Evolutionary conservation across 495 filamentous ascomycete species (phyloP).

Genomic region (Mycothermus thermophilus): DNA sequence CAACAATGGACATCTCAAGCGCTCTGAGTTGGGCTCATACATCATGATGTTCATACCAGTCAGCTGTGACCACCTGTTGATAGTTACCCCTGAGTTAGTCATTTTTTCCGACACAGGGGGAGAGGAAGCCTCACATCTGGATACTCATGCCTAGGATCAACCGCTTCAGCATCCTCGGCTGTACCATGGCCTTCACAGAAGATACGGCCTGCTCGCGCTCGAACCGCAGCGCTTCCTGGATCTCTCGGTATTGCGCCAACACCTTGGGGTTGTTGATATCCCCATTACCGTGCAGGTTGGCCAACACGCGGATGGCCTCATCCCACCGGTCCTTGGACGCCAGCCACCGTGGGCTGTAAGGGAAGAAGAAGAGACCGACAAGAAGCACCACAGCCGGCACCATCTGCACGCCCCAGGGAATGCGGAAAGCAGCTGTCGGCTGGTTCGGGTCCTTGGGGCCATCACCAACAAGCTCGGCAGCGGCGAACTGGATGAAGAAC

Average conservation of each 20-base stretch:
- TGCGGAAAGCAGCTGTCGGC: slow-evolving; percentile 48
- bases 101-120: neutral
- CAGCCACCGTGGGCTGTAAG: slow-evolving; percentile 62
- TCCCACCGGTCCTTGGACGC: slow-evolving; percentile 65
- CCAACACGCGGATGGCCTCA: slow-evolving; percentile 49
- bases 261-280: slow-evolving; percentile 48
- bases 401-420: slow-evolving; percentile 63
- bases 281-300: slow-evolving; percentile 49
- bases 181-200: slow-evolving; percentile 43
- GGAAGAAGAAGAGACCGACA: slow-evolving; percentile 54
- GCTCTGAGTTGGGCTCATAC: slow-evolving; percentile 9
- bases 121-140: slow-evolving; percentile 41
- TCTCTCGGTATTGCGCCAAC: slow-evolving; percentile 50
- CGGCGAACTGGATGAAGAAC: slow-evolving; percentile 61
- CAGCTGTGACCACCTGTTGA: slow-evolving; percentile 43
- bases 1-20: neutral
- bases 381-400: slow-evolving; percentile 54
- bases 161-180: slow-evolving; percentile 52
- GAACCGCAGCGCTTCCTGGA: slow-evolving; percentile 48
- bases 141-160: slow-evolving; percentile 58
- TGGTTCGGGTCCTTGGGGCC: slow-evolving; percentile 43
- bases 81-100: too few species aligned
- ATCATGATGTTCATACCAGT: slow-evolving; percentile 68
- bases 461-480: slow-evolving; percentile 44
- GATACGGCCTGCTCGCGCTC: slow-evolving; percentile 45